These are phyloP conservation scores for Pseudomonodictys pantanalensis DNA, from an alignment of 495 filamentous ascomycete species.

Conservation along the genomic window DNA sequence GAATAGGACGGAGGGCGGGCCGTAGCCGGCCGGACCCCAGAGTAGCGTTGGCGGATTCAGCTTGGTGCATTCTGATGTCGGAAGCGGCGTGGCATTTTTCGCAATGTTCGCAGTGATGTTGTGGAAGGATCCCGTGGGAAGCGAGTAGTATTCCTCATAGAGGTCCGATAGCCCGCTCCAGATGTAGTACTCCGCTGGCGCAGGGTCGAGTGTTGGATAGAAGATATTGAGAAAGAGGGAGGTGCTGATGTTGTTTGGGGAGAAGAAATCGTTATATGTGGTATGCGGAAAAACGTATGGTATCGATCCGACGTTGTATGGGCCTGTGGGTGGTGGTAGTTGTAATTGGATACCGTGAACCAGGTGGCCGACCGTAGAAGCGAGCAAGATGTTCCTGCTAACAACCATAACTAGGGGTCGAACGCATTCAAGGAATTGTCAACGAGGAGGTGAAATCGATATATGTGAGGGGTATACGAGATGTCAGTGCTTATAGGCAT, in stretches of 20 bases:
- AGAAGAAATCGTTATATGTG: conserved; percentile 4
- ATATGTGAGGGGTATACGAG: too few species aligned
- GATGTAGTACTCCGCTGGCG: neutral
- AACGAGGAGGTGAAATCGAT: too few species aligned
- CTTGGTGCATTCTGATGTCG: neutral
- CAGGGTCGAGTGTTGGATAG: conserved; percentile 6
- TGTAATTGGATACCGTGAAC: too few species aligned
- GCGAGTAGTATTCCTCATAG: neutral
- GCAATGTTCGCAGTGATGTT: conserved; percentile 11
- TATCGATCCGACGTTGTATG: conserved; percentile 7
- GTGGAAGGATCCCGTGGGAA: neutral
- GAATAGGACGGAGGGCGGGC: conserved; percentile 1
- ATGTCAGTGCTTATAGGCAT: too few species aligned
- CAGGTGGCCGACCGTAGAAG: too few species aligned
- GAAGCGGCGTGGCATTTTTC: neutral
- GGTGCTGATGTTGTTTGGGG: neutral
- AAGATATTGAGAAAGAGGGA: conserved; percentile 7
- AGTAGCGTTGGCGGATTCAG: conserved; percentile 7
- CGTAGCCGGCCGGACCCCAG: conserved; percentile 3
- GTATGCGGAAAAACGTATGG: conserved; percentile 6
- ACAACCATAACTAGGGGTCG: too few species aligned
- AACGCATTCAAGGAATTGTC: too few species aligned
- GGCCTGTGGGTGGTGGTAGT: conserved; percentile 15
- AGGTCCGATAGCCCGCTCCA: neutral
- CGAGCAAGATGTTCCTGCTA: too few species aligned